Evolutionary conservation across 192 early-diverging fungal genomes (phyloP), one percentile per base, ranked within the genome.

Genomic region (Linnemannia elongata): DNA sequence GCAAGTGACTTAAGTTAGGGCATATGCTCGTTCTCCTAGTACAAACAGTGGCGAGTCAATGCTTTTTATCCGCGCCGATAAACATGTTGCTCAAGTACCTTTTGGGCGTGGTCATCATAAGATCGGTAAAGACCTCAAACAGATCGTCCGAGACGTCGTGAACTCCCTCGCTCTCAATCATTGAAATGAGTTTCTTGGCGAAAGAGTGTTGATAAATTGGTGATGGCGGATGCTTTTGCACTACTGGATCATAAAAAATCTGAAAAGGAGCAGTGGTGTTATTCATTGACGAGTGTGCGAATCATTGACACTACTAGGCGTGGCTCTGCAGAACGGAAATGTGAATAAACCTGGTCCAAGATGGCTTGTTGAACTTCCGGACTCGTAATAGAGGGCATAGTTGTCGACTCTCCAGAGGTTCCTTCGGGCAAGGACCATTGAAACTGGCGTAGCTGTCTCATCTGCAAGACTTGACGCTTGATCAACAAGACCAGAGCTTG

Each of bases 401-500:
- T 0, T 17, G 12, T 10, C 1, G 35, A 22, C 10, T 38, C 42
- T 45, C 24, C 18, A 3, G 41, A 6, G 38, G 68, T 3, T n/a
- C 69, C 6, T 22, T 27, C 38, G 12, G 78, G 41, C 1, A 87
- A 36, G 5, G 85, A 75, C 85, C 85, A 87, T 39, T 81, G 79
- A 13, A 87, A 78, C 30, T 81, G 79, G 47, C 80, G 79, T 22
- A 87, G 72, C 63, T 81, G 85, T 41, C 79, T 79, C 79, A 87
- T 81, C 20, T 87, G 82, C 38, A 85, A 42, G 68, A 85, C 20
- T 69, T 85, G 85, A 18, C 85, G 69, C 24, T 87, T 87, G 76
- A 87, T 69, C 42, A 81, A 17, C 12, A 87, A 35, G 30, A 87
- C 72, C 38, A 87, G 85, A 12, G 27, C 60, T 47, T 78, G 79